Evolutionary conservation across 345 rosid genomes (phyloP).

Genomic region (Psidium friedrichsthalianum): DNA sequence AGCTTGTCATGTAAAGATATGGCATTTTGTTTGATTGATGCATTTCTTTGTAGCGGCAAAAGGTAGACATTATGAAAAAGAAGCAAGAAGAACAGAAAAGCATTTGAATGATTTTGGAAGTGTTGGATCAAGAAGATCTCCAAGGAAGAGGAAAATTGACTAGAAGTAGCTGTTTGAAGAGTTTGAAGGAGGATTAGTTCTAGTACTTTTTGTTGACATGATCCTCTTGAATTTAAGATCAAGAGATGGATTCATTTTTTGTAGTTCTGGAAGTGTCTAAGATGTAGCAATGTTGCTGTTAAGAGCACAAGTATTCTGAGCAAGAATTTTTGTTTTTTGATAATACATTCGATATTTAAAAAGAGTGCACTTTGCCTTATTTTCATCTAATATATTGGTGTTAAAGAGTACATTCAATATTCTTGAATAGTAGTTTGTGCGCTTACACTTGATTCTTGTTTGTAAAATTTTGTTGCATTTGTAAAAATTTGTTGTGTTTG

Average conservation of each 20-base stretch:
- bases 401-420: too few relatives aligned
- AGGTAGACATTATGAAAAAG: background rate
- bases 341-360: too few relatives aligned
- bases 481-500: too few relatives aligned
- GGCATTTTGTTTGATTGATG: background rate
- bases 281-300: background rate
- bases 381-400: background rate
- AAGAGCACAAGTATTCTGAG: too few relatives aligned
- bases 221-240: background rate
- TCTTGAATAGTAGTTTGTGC: too few relatives aligned
- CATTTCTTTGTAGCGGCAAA: background rate
- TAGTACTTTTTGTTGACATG: background rate
- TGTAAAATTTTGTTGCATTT: too few relatives aligned
- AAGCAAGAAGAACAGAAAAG: background rate
- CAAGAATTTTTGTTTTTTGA: background rate
- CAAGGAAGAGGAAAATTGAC: background rate
- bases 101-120: background rate
- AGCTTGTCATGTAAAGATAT: background rate
- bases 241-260: background rate
- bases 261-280: background rate
- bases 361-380: background rate
- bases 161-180: background rate
- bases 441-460: too few relatives aligned
- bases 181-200: background rate
- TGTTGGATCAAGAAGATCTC: background rate